phyloP scores from a whole-genome alignment of 106 monocot genomes.

The Agapanthus africanus region DNA sequence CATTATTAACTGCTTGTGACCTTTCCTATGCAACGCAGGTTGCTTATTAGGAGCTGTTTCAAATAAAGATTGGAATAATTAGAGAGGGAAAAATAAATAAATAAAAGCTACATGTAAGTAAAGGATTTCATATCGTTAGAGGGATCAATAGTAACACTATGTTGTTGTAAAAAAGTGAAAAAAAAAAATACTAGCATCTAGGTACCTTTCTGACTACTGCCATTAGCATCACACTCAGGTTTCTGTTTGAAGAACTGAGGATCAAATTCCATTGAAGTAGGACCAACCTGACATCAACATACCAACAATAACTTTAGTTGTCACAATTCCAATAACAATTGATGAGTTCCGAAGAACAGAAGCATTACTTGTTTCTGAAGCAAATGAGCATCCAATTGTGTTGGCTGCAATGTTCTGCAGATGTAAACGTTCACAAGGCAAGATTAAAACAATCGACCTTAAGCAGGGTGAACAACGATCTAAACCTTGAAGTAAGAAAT shows the following conservation, averaged over 20 bases:
- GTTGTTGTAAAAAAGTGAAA: too few relatives aligned
- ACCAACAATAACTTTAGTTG: too few relatives aligned
- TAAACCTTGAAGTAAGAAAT: conserved; percentile 3
- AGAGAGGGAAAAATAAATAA: too few relatives aligned
- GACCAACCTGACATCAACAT: conserved; percentile 13
- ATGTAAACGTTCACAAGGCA: not conserved
- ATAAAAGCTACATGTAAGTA: too few relatives aligned
- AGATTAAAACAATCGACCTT: too few relatives aligned
- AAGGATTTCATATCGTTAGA: too few relatives aligned
- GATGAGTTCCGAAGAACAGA: too few relatives aligned
- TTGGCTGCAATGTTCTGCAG: conserved; percentile 16
- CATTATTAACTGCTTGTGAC: conserved; percentile 13
- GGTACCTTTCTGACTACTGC: not conserved
- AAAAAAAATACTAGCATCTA: too few relatives aligned
- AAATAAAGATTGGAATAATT: too few relatives aligned
- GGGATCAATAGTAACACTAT: too few relatives aligned
- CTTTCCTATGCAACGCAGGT: conserved; percentile 4
- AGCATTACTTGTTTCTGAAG: not conserved
- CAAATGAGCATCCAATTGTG: conserved; percentile 8
- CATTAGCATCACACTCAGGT: not conserved
- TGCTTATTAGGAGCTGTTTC: not conserved
- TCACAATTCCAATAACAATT: too few relatives aligned
- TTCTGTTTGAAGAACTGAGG: conserved; percentile 9
- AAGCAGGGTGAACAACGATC: too few relatives aligned
- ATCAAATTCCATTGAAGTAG: conserved; percentile 4